Conservation (phyloP, 2,329 filamentous ascomycete genomes). For the Diplodia intermedia region DNA sequence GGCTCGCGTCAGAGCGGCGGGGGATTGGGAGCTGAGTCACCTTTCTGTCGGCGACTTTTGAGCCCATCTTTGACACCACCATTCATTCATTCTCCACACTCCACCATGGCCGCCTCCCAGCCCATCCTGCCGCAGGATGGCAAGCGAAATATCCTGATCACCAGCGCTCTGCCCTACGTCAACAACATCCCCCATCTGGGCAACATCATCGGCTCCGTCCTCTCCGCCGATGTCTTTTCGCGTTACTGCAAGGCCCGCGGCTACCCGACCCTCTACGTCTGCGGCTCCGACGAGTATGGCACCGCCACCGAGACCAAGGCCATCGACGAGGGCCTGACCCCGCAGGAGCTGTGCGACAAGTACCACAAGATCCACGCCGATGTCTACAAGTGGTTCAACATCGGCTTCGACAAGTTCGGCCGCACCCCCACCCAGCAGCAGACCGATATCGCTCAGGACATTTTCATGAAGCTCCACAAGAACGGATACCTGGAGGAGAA, state of each 20-base stretch:
- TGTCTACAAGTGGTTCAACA: slow-evolving; percentile 96
- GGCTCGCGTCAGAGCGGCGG: slow-evolving; percentile 26
- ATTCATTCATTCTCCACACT: background rate
- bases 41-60: slow-evolving; percentile 6
- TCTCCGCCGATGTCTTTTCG: slow-evolving; percentile 82
- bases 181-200: slow-evolving; percentile 80
- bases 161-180: slow-evolving; percentile 88
- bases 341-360: slow-evolving; percentile 86
- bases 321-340: slow-evolving; percentile 82
- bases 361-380: slow-evolving; percentile 89
- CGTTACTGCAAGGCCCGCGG: slow-evolving; percentile 80
- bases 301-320: slow-evolving; percentile 97
- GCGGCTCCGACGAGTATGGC: slow-evolving; percentile 92
- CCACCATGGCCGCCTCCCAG: slow-evolving; percentile 40
- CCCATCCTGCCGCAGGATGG: slow-evolving; percentile 58
- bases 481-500: slow-evolving; percentile 89
- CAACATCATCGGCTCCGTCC: slow-evolving; percentile 85
- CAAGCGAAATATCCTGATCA: slow-evolving; percentile 88
- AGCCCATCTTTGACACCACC: slow-evolving; percentile 10
- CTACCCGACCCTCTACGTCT: slow-evolving; percentile 81
- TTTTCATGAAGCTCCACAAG: slow-evolving; percentile 85
- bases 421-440: slow-evolving; percentile 88
- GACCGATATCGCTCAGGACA: slow-evolving; percentile 89
- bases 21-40: slow-evolving; percentile 22
- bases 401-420: slow-evolving; percentile 93